Evolutionary conservation across 306 rosid species (phyloP), one percentile per base, ranked within the genome.

Genomic region (Crotalaria pallida): DNA sequence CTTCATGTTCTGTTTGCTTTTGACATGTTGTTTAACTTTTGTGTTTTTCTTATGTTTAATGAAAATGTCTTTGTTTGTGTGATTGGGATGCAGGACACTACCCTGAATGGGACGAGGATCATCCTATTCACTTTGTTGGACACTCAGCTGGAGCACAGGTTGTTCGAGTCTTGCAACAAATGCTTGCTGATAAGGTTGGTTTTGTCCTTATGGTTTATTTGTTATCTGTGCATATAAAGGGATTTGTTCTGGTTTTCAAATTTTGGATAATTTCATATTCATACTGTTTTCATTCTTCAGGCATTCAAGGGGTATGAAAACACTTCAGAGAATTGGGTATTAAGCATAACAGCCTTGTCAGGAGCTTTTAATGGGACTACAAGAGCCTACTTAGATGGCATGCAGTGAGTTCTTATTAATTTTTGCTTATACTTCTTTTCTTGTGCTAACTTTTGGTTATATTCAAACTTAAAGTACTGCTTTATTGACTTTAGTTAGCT

Each of bases 291-390:
- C 83, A 94, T 21, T 69, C 63, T 80, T 65, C 83, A 94, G 99
- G 88, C 86, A 60, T 95, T 95, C 71, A 72, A 79, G 77, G 97
- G 96, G n/a, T 58, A 81, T 51, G 96, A 93, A 79, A 49, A 82
- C 80, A 89, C 88, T 19, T 78, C 92, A 1, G 97, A 86, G 72
- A 89, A 95, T 26, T 95, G 97, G 99, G 91, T 95, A 4, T 47
- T 84, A 59, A 91, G 99, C 78, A 44, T 95, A 69, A 83, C 99
- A 0, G 80, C 97, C 58, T 83, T 95, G 69, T 95, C 99, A 0
- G 99, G 99, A 65, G 97, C 97, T 13, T 95, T 95, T 81, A 95
- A 95, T 82, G 99, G 99, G 71, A 95, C 97, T 13, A 95, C 99
- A 16, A 91, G 99, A 78, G 62, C 97, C 73, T 95, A 95, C 84